These are phyloP conservation scores for Trichoderma harzianum DNA, from an alignment of 2,329 filamentous ascomycete species.

Conservation along the genomic window DNA sequence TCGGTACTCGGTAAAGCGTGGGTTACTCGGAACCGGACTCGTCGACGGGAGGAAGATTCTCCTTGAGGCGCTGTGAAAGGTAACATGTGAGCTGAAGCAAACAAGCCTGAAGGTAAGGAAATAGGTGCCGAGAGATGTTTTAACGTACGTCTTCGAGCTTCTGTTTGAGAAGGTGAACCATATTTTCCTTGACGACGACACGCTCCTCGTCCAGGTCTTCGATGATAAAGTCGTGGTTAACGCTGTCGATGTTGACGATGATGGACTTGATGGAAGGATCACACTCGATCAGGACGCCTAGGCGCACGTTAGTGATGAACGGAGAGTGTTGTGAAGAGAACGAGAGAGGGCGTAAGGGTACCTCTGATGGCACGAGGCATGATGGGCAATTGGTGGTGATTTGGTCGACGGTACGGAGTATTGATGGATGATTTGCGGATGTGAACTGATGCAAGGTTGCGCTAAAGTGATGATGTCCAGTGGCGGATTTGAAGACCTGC, in stretches of 20 bases:
- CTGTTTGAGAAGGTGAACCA: conserved; percentile 63
- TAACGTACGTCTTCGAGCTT: conserved; percentile 62
- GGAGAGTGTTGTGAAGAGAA: background rate
- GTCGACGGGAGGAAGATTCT: conserved; percentile 50
- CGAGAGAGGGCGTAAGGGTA: conserved; percentile 22
- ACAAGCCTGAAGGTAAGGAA: background rate
- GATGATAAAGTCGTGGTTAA: conserved; percentile 70
- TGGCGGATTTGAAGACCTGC: background rate
- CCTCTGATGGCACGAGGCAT: conserved; percentile 59
- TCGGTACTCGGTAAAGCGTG: background rate
- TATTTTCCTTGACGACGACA: conserved; percentile 70
- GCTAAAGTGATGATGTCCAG: background rate
- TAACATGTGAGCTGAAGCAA: conserved; percentile 4
- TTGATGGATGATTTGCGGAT: background rate
- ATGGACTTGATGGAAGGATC: conserved; percentile 87
- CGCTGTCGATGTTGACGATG: conserved; percentile 71
- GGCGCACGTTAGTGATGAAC: conserved; percentile 1
- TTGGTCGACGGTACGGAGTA: background rate
- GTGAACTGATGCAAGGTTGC: background rate
- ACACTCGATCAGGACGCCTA: conserved; percentile 73
- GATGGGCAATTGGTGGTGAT: conserved; percentile 21
- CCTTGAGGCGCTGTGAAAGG: conserved; percentile 43
- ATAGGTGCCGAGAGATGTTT: background rate
- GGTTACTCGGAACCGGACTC: conserved; percentile 50
- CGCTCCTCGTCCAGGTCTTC: conserved; percentile 77